These are phyloP conservation scores for Pseudogymnoascus sp. DNA, from an alignment of 2,329 filamentous ascomycete species.

Conservation along the genomic window DNA sequence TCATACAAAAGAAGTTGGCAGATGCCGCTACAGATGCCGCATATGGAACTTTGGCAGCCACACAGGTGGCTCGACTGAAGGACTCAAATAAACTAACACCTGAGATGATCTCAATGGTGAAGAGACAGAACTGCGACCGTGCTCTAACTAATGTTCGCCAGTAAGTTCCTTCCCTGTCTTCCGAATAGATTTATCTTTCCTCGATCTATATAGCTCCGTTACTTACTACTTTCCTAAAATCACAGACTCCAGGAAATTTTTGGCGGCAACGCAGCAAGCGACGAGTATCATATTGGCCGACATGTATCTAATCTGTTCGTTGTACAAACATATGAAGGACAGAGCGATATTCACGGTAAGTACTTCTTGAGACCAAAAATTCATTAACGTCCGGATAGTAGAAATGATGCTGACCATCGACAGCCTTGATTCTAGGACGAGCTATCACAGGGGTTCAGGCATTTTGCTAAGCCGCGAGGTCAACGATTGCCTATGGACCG, in stretches of 20 bases:
- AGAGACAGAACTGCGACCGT: conserved; percentile 93
- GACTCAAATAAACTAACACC: conserved; percentile 80
- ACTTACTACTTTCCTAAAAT: background rate
- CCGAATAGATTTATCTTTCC: background rate
- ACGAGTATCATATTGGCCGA: conserved; percentile 90
- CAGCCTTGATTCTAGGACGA: conserved; percentile 61
- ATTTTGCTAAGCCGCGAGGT: conserved; percentile 38
- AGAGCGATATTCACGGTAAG: conserved; percentile 79
- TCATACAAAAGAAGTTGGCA: conserved; percentile 95
- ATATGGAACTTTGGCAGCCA: conserved; percentile 81
- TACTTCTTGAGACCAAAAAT: background rate
- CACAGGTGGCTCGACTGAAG: conserved; percentile 88
- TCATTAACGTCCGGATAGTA: conserved; percentile 20
- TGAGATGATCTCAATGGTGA: conserved; percentile 96
- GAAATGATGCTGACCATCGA: conserved; percentile 32
- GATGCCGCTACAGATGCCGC: conserved; percentile 87
- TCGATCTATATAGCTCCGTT: background rate
- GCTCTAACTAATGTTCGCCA: conserved; percentile 74
- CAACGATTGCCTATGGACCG: background rate
- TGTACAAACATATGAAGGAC: conserved; percentile 95
- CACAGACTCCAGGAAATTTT: conserved; percentile 80
- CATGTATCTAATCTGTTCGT: conserved; percentile 96
- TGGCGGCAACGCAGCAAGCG: conserved; percentile 92
- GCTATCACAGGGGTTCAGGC: conserved; percentile 72
- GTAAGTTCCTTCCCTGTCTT: conserved; percentile 11